Evolutionary conservation across 2,329 filamentous ascomycete species (phyloP).

Genomic region (Pseudogymnoascus sp.): DNA sequence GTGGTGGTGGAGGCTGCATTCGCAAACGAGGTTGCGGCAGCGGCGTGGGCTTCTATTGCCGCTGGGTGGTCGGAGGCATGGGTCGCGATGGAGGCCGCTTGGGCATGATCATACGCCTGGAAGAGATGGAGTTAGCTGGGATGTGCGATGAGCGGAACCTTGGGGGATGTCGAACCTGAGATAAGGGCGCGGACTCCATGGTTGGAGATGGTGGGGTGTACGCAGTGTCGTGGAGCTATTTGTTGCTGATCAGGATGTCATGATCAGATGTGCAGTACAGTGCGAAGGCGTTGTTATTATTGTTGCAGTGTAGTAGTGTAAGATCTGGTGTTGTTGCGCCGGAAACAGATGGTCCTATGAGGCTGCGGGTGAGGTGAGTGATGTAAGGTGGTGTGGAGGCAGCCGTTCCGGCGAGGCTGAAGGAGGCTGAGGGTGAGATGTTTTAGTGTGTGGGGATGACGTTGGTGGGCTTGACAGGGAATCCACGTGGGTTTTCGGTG

Average conservation of each 20-base stretch:
- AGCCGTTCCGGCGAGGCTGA: not conserved
- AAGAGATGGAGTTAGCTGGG: conserved; percentile 18
- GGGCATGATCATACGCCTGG: conserved; percentile 81
- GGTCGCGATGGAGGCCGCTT: conserved; percentile 69
- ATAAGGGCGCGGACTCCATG: conserved; percentile 65
- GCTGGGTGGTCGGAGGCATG: conserved; percentile 63
- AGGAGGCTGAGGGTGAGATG: not conserved
- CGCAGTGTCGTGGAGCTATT: not conserved
- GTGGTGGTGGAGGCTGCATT: conserved; percentile 67
- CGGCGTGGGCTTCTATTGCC: conserved; percentile 79
- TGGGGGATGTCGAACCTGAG: conserved; percentile 41
- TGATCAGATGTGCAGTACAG: not conserved
- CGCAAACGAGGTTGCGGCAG: conserved; percentile 82
- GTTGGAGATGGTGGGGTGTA: conserved; percentile 12
- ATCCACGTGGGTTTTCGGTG: not conserved
- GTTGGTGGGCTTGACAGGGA: not conserved
- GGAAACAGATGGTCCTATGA: not conserved
- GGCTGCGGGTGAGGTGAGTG: not conserved
- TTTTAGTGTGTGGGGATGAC: not conserved
- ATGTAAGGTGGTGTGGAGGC: not conserved
- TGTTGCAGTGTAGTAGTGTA: not conserved
- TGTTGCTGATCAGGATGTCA: not conserved
- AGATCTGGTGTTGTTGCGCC: not conserved
- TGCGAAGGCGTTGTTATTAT: not conserved
- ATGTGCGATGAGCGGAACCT: not conserved